Evolutionary conservation across 2,329 filamentous ascomycete species (phyloP).

Genomic region (Diplodia scrobiculata): DNA sequence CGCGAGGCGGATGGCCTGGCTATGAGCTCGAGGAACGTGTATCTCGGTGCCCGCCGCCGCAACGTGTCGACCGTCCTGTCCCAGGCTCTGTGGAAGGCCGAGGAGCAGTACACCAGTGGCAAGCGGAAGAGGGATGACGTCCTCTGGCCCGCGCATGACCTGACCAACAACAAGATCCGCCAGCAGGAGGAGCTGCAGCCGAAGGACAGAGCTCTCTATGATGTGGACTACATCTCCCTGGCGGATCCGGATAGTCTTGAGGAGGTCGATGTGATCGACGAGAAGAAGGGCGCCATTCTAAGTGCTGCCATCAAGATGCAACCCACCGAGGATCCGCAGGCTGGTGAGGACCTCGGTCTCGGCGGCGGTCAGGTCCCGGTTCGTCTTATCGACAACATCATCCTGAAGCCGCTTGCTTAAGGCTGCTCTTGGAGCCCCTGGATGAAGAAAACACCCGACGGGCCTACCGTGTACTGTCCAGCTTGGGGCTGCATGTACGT

Average conservation of each 20-base stretch:
- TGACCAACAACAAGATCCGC: conserved; percentile 58
- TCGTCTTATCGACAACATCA: conserved; percentile 90
- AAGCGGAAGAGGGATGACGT: conserved; percentile 64
- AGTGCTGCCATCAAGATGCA: conserved; percentile 91
- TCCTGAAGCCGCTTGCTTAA: conserved; percentile 48
- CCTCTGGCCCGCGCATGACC: conserved; percentile 67
- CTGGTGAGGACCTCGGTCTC: conserved; percentile 70
- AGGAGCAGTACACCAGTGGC: conserved; percentile 62
- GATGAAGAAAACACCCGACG: not conserved
- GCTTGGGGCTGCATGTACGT: not conserved
- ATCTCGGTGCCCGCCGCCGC: conserved; percentile 76
- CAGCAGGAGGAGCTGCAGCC: conserved; percentile 65
- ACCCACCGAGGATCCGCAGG: conserved; percentile 68
- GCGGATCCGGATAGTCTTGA: conserved; percentile 82
- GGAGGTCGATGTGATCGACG: conserved; percentile 73
- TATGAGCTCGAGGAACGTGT: conserved; percentile 90
- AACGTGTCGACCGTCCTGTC: conserved; percentile 71
- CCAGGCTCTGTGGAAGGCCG: conserved; percentile 69
- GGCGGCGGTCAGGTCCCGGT: conserved; percentile 76
- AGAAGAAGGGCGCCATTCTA: conserved; percentile 72
- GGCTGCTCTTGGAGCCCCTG: not conserved
- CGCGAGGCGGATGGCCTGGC: conserved; percentile 82
- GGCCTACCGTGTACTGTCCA: not conserved
- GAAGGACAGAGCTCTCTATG: conserved; percentile 67
- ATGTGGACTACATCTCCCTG: conserved; percentile 90